phyloP scores from a whole-genome alignment of 441 rosid species.

The Adansonia grandidieri region DNA sequence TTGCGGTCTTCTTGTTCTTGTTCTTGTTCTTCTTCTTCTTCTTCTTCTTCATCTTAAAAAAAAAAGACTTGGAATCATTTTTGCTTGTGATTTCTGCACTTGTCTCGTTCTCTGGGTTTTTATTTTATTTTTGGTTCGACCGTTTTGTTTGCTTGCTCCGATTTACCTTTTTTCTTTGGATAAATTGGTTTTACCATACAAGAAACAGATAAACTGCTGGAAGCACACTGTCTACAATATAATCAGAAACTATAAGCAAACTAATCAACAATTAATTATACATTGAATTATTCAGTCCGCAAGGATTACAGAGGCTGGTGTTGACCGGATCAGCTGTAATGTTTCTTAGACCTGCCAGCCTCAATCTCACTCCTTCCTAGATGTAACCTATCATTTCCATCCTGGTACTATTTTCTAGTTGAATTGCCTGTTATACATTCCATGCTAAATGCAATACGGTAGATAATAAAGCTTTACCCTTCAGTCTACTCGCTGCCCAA shows the following conservation, averaged over 20 bases:
- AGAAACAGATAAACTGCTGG: not conserved
- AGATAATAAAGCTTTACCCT: not conserved
- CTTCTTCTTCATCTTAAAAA: not conserved
- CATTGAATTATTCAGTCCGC: not conserved
- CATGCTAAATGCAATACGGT: not conserved
- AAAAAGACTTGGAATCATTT: not conserved
- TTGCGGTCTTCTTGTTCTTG: not conserved
- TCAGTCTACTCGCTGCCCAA: no score
- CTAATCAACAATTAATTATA: not conserved
- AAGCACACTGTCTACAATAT: not conserved
- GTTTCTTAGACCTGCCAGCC: no score
- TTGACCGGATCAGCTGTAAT: not conserved
- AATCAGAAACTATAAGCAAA: not conserved
- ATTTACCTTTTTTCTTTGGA: not conserved
- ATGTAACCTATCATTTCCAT: not conserved
- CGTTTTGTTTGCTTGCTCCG: not conserved
- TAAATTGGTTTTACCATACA: not conserved
- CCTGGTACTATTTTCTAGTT: not conserved
- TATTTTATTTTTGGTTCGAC: not conserved
- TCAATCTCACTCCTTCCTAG: not conserved
- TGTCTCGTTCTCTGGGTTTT: not conserved
- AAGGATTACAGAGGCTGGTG: not conserved
- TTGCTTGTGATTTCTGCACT: constrained; percentile 11
- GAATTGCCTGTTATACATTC: not conserved
- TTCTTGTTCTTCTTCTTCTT: not conserved